Conservation (phyloP, 257 asterid genomes). For the Vinca minor region DNA sequence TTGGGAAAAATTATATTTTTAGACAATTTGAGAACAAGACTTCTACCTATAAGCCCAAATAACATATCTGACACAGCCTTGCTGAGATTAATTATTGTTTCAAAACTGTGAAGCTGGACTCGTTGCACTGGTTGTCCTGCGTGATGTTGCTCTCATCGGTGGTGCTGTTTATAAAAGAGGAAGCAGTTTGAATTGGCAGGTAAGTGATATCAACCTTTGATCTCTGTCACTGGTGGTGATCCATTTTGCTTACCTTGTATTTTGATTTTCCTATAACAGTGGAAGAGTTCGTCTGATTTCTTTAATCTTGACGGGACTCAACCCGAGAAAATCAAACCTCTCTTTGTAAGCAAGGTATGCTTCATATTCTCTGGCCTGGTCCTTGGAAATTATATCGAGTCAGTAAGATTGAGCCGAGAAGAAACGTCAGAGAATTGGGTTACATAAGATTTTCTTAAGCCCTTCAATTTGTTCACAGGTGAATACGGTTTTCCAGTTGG, state of each 20-base stretch:
- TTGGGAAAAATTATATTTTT: not conserved
- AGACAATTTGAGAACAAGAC: not conserved
- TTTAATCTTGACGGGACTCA: slow-evolving; percentile 68
- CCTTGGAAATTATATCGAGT: not conserved
- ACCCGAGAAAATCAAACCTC: slow-evolving; percentile 75
- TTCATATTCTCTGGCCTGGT: not conserved
- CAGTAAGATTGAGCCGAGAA: too few relatives aligned
- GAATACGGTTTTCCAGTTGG: slow-evolving; percentile 80
- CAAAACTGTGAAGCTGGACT: slow-evolving; percentile 61
- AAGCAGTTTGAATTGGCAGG: slow-evolving; percentile 69
- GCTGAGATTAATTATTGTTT: slow-evolving; percentile 2
- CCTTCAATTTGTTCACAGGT: slow-evolving; percentile 37
- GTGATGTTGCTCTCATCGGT: slow-evolving; percentile 78
- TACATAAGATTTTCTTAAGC: not conserved
- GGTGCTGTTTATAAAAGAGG: slow-evolving; percentile 83
- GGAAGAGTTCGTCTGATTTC: slow-evolving; percentile 67
- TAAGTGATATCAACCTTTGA: slow-evolving; percentile 20
- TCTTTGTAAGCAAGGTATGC: slow-evolving; percentile 79
- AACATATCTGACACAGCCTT: not conserved
- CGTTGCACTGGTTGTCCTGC: slow-evolving; percentile 68
- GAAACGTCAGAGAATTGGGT: not conserved
- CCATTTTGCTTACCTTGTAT: slow-evolving; percentile 11
- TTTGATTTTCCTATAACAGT: slow-evolving; percentile 32
- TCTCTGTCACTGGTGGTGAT: not conserved
- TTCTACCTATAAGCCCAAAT: not conserved